phyloP scores from a whole-genome alignment of 73 alveolate species.

The Symbiodinium pilosum region DNA sequence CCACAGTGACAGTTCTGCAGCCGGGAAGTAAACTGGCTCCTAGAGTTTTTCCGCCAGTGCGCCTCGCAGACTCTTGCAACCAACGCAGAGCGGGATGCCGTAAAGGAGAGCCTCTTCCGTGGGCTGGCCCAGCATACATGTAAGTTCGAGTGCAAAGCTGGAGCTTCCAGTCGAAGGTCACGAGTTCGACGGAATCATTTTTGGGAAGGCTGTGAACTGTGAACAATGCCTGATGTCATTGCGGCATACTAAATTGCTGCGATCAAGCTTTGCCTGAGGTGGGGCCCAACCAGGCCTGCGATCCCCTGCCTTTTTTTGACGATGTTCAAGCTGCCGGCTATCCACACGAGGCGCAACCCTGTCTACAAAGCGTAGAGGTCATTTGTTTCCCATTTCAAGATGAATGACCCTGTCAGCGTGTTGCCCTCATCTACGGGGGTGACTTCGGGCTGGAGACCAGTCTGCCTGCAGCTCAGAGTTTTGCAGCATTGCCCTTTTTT shows the following conservation, averaged over 20 bases:
- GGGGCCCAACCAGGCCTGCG: conserved; percentile 81
- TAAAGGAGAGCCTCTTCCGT: background rate
- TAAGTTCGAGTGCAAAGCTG: no score
- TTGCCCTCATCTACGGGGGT: conserved; percentile 91
- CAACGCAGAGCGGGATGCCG: conserved; percentile 34
- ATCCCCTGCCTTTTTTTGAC: conserved; percentile 81
- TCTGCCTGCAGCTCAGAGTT: conserved; percentile 5
- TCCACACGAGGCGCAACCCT: conserved; percentile 38
- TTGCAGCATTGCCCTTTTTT: no score
- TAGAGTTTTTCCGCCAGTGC: no score
- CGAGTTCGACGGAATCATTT: conserved; percentile 60
- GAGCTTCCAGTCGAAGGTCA: conserved; percentile 2
- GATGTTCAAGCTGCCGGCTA: conserved; percentile 28
- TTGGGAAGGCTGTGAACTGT: conserved; percentile 72
- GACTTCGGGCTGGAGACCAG: conserved; percentile 57
- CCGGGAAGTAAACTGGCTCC: no score
- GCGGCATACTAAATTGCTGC: no score
- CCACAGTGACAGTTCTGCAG: no score
- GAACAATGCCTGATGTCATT: no score
- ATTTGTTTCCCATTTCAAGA: background rate
- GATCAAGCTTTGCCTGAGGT: conserved; percentile 23
- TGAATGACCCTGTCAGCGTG: conserved; percentile 26
- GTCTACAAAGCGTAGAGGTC: background rate
- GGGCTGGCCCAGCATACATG: background rate
- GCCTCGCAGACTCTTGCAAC: conserved; percentile 4